Evolutionary conservation across 2,329 filamentous ascomycete genomes (phyloP).

Genomic region (Colletotrichum sp.): DNA sequence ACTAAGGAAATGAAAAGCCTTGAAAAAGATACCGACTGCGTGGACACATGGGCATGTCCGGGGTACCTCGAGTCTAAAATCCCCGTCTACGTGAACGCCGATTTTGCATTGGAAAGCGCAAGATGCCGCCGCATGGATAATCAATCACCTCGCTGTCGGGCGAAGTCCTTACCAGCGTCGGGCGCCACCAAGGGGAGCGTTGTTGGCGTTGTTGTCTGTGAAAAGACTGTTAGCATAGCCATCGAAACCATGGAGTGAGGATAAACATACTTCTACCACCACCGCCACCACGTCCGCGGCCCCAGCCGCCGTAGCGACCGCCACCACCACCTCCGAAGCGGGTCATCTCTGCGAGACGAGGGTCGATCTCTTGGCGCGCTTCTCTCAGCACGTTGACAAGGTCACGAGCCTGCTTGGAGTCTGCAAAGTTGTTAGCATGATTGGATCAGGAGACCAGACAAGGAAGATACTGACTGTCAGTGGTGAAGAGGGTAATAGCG

Average conservation of each 20-base stretch:
- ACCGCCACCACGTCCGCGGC: slow-evolving; percentile 63
- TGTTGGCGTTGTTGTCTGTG: slow-evolving; percentile 55
- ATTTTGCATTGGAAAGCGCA: slow-evolving; percentile 19
- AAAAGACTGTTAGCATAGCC: slow-evolving; percentile 29
- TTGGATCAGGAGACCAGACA: not conserved
- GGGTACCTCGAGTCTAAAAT: slow-evolving; percentile 11
- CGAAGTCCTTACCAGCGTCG: slow-evolving; percentile 52
- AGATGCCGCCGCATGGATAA: slow-evolving; percentile 16
- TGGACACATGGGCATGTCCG: not conserved
- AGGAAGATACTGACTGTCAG: slow-evolving; percentile 81
- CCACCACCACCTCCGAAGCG: slow-evolving; percentile 88
- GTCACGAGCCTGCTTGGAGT: slow-evolving; percentile 95
- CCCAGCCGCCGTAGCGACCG: slow-evolving; percentile 74
- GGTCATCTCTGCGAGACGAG: slow-evolving; percentile 93
- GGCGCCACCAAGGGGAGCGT: slow-evolving; percentile 50
- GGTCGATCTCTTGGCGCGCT: slow-evolving; percentile 98
- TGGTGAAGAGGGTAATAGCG: slow-evolving; percentile 98
- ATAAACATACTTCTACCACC: slow-evolving; percentile 54
- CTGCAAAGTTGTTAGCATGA: slow-evolving; percentile 54
- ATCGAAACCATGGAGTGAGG: slow-evolving; percentile 27
- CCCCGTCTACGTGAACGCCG: slow-evolving; percentile 21
- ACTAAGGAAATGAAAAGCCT: not conserved
- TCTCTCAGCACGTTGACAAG: slow-evolving; percentile 91
- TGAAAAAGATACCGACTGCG: slow-evolving; percentile 11
- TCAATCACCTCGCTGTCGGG: not conserved